Conservation (phyloP, 2,329 filamentous ascomycete species). For the Volutella citrinella region DNA sequence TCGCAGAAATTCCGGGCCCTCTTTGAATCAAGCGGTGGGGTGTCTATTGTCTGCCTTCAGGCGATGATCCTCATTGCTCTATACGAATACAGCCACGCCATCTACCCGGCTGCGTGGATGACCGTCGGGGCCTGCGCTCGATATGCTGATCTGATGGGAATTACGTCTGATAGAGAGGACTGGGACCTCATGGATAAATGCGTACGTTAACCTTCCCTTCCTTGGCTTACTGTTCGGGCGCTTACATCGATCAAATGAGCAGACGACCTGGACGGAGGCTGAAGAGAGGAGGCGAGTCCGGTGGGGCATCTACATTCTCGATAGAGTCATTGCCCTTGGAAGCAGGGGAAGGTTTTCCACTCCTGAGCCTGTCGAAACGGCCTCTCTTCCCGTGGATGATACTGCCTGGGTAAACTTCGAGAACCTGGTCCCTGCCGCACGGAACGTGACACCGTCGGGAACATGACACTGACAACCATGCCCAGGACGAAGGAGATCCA, state of each 20-base stretch:
- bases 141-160: constrained; percentile 44
- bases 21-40: constrained; percentile 39
- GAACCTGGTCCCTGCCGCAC: too few species aligned
- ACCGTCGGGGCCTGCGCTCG: constrained; percentile 42
- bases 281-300: constrained; percentile 45
- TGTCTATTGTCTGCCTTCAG: constrained; percentile 43
- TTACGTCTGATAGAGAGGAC: constrained; percentile 31
- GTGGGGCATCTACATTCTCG: constrained; percentile 48
- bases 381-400: too few species aligned
- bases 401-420: too few species aligned
- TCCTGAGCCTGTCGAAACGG: too few species aligned
- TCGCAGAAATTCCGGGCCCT: constrained; percentile 35
- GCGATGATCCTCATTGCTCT: constrained; percentile 43
- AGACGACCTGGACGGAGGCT: constrained; percentile 44
- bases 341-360: too few species aligned
- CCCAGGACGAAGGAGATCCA: too few species aligned
- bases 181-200: constrained; percentile 1
- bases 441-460: too few species aligned
- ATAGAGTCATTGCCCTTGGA: constrained; percentile 33
- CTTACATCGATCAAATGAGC: constrained; percentile 20
- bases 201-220: constrained; percentile 24
- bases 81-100: constrained; percentile 46
- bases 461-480: too few species aligned
- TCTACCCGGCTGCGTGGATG: constrained; percentile 50
- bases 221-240: too few species aligned